Percentiles rank a stretch among this genome's conserved stretches.
Conservation (phyloP, 768 basidiomycete genomes). For the Lyophyllum atratum region DNA sequence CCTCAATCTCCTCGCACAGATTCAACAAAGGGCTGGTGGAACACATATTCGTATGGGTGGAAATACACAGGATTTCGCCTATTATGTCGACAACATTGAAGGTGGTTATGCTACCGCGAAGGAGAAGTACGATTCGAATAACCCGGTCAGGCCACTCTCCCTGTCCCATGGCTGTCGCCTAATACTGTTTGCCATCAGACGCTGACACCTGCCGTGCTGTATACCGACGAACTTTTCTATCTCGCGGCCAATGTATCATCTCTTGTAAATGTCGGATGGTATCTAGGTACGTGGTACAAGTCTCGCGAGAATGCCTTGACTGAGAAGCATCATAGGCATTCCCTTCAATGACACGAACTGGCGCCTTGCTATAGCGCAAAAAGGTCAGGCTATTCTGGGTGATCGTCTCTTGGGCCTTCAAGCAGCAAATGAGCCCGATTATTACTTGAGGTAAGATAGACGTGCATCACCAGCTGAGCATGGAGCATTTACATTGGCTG, state of each 20-base stretch:
- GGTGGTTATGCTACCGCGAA: slow-evolving; percentile 48
- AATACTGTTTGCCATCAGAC: slow-evolving; percentile 37
- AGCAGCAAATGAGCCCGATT: slow-evolving; percentile 79
- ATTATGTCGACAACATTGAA: slow-evolving; percentile 40
- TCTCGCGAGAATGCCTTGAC: no score
- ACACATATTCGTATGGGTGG: slow-evolving; percentile 64
- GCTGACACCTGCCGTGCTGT: slow-evolving; percentile 64
- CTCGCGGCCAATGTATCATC: slow-evolving; percentile 60
- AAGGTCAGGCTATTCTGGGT: slow-evolving; percentile 64
- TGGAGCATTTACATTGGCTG: slow-evolving; percentile 18
- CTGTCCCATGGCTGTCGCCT: neutral
- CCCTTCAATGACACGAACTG: slow-evolving; percentile 72
- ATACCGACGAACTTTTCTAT: slow-evolving; percentile 68
- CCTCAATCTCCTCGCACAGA: slow-evolving; percentile 64
- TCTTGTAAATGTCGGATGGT: slow-evolving; percentile 65
- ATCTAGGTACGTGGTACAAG: slow-evolving; percentile 43
- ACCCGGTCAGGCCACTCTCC: slow-evolving; percentile 27
- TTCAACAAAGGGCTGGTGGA: slow-evolving; percentile 54
- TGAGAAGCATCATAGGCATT: slow-evolving; percentile 31
- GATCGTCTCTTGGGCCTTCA: slow-evolving; percentile 64
- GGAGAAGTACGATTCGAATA: slow-evolving; percentile 26
- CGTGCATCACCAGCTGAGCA: neutral
- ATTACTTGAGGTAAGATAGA: slow-evolving; percentile 46
- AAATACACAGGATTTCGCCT: slow-evolving; percentile 62
- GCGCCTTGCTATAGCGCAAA: slow-evolving; percentile 55